Evolutionary conservation across 768 basidiomycete genomes (phyloP).

Genomic region (Lepiota brunneoincarnata): DNA sequence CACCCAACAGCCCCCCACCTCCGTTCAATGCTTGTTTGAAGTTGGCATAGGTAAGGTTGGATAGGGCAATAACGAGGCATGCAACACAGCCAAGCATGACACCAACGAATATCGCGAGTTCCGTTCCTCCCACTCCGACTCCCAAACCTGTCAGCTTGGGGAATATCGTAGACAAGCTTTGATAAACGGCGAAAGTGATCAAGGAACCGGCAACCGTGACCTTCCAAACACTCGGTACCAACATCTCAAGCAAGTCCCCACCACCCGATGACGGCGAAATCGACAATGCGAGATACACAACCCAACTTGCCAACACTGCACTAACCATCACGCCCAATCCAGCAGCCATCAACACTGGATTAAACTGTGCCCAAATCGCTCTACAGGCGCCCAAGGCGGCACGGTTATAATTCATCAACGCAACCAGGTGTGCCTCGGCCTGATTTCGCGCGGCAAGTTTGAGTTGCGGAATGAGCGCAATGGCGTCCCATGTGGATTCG

Average conservation of each 20-base stretch:
- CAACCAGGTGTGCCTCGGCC: conserved; percentile 31
- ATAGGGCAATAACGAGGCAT: neutral
- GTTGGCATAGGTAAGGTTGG: neutral
- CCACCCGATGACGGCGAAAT: neutral
- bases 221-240: conserved; percentile 1
- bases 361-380: conserved; percentile 93
- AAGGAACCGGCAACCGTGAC: neutral
- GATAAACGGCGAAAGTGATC: neutral
- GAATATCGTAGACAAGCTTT: neutral
- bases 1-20: conserved; percentile 35
- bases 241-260: neutral
- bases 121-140: neutral
- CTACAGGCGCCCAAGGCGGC: conserved; percentile 71
- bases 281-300: conserved; percentile 49
- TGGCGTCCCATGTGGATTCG: conserved; percentile 21
- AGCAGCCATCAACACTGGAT: conserved; percentile 68
- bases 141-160: neutral
- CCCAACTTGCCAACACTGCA: conserved; percentile 52
- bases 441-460: conserved; percentile 19
- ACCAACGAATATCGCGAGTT: neutral
- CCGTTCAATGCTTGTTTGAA: neutral
- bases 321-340: conserved; percentile 65
- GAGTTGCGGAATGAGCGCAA: conserved; percentile 39
- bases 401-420: conserved; percentile 52
- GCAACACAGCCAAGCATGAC: conserved; percentile 6